These are phyloP conservation scores for Lactarius quietus DNA, from an alignment of 768 basidiomycete genomes.

Conservation along the genomic window DNA sequence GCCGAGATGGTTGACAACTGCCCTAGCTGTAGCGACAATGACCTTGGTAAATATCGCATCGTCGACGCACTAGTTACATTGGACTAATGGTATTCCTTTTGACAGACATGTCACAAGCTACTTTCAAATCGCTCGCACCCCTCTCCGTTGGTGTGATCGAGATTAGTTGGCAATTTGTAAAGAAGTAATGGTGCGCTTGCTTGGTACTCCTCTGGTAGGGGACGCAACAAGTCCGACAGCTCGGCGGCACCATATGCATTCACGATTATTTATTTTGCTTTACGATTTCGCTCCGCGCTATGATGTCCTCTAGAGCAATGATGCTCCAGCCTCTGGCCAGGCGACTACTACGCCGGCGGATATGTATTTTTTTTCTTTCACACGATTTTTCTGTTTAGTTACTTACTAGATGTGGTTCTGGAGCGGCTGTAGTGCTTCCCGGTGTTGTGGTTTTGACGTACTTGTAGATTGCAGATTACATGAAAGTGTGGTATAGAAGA, in stretches of 20 bases:
- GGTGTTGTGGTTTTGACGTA: conserved; percentile 18
- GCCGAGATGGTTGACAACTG: conserved; percentile 23
- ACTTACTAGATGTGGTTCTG: conserved; percentile 14
- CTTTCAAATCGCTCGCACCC: conserved; percentile 6
- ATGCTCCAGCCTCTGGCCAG: conserved; percentile 18
- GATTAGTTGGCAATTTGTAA: conserved; percentile 10
- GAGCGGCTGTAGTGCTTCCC: conserved; percentile 2
- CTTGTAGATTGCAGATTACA: conserved; percentile 20
- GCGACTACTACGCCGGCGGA: conserved; percentile 10
- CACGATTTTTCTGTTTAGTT: neutral
- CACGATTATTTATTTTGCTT: neutral
- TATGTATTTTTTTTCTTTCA: conserved; percentile 10
- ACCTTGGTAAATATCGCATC: conserved; percentile 20
- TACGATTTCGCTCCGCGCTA: neutral
- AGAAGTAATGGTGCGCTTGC: conserved; percentile 1
- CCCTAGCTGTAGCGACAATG: conserved; percentile 13
- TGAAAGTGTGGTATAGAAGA: conserved; percentile 15
- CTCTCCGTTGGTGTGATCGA: conserved; percentile 7
- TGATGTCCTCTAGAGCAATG: conserved; percentile 5
- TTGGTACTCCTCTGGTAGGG: conserved; percentile 17
- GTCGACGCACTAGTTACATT: neutral
- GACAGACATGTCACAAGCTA: conserved; percentile 23
- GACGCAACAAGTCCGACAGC: neutral
- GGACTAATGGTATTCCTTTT: neutral
- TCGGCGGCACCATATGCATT: neutral